Evolutionary conservation across 176 grass and related monocot genomes (phyloP), one percentile per base, ranked within the genome.

Genomic region (Echinochloa phyllopogon): DNA sequence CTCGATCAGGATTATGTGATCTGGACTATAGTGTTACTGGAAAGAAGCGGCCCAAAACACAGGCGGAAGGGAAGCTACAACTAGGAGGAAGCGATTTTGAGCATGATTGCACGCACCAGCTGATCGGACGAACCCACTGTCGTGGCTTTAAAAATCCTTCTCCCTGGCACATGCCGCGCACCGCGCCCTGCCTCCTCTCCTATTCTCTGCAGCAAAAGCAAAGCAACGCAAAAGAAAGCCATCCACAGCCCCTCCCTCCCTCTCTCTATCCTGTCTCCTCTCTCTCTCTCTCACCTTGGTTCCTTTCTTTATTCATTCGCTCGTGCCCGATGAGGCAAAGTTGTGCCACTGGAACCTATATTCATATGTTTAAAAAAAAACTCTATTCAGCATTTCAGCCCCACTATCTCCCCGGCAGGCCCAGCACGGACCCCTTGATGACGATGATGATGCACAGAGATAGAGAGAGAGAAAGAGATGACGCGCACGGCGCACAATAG

Each of bases 151-250:
- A 89, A 89, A 82, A 38, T n/a, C 72, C 63, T 24, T n/a, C 43
- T 47, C 53, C 53, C 83, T 75, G 50, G 68, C 85, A 91, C 89
- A 87, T 91, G 89, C 76, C 23, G 13, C 40, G 52, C 89, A 87
- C 76, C 80, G 33, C 25, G 33, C 29, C 16, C 49, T 75, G 25
- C 25, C 67, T 39, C 25, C 53, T 78, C 57, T 40, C 20, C 20
- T 41, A 0, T 38, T 8, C 78, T 82, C 63, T 68, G 53, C 8
- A 49, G 27, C 75, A 79, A 84, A 62, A 70, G 77, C 40, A 55
- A 74, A 74, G 47, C 47, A 72, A 48, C 1, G 40, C 12, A 48
- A 40, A 47, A 11, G 27, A 14, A 37, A 65, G 53, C 17, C 58
- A 40, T 8, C 37, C 65, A 42, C 20, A 6, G 18, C 27, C 10